Base-by-base conservation (phyloP, 1,284 basidiomycete species). In the Fomitopsis betulina region DNA sequence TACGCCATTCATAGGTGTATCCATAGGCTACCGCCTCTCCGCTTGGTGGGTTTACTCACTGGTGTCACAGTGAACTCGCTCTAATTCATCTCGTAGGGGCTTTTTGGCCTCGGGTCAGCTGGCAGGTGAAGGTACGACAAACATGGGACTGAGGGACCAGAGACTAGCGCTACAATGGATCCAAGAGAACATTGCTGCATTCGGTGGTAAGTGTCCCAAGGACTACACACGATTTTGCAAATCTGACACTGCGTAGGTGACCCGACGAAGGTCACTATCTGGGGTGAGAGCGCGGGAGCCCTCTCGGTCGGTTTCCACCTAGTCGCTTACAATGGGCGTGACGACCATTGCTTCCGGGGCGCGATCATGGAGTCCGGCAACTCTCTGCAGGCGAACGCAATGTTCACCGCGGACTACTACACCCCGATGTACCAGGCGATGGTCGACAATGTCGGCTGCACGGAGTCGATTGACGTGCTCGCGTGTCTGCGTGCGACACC, bases 101-200 rank as follows among this genome's bases (percentile, higher is more conserved):
- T 51, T 51, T 32, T 51, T 51, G 49, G 49, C 49, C 32, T 51
- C 49, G n/a, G 49, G 49, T n/a, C 32, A 51, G 49, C 32, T 51
- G 19, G 49, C 49, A 15, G 49, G 49, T 5, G 49, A 51, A 19
- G 49, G 49, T 17, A 51, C 49, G n/a, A 51, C 25, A 19, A 51
- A 51, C 30, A 51, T 51, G 49, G 49, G 49, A 9, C 23, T 51
- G 49, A 51, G 49, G n/a, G 49, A 51, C 25, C 49, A 51, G 32
- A 51, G 49, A 32, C 21, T 51, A 32, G 49, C 49, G 5, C 33
- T 51, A n/a, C 49, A 51, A 10, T 51, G 49, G 49, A 35, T 51
- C n/a, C 49, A 51, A 19, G 49, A 51, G n/a, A 51, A 51, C n/a
- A 51, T 51, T 19, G 49, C 49, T 13, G 30, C 49, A 15, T 51